A percentile compares a stretch with the other conserved stretches of the same genome.
Evolutionary conservation across 805 yeast species (phyloP).

Genomic region (Metschnikowia koreensis): DNA sequence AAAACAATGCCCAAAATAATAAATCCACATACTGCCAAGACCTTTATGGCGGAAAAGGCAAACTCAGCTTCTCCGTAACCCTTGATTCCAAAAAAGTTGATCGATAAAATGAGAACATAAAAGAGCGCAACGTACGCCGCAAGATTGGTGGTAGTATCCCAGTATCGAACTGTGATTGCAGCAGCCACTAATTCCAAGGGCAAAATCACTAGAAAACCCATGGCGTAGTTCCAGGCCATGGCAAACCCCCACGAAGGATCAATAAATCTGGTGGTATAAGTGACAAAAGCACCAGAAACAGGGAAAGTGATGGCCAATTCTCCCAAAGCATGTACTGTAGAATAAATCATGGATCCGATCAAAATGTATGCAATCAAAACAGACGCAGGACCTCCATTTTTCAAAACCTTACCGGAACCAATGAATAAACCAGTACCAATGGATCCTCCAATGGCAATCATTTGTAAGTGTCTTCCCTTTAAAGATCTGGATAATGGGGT

Average conservation of each 20-base stretch:
- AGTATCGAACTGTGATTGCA: conserved; percentile 51
- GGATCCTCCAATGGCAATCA: conserved; percentile 79
- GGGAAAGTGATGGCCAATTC: conserved; percentile 54
- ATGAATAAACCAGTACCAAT: conserved; percentile 84
- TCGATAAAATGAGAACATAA: conserved; percentile 44
- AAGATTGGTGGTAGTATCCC: conserved; percentile 51
- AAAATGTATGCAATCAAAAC: conserved; percentile 38
- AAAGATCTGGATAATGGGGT: conserved; percentile 56
- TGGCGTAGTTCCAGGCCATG: conserved; percentile 67
- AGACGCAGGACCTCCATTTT: conserved; percentile 71
- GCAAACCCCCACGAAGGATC: conserved; percentile 74
- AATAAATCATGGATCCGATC: conserved; percentile 31
- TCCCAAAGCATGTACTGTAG: conserved; percentile 45
- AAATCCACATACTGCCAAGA: conserved; percentile 57
- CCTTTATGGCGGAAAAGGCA: conserved; percentile 62
- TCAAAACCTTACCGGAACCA: conserved; percentile 62
- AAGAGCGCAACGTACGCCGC: conserved; percentile 58
- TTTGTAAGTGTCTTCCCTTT: conserved; percentile 56
- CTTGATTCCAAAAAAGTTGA: conserved; percentile 18
- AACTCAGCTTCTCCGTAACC: conserved; percentile 57
- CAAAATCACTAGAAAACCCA: conserved; percentile 52
- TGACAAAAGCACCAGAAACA: conserved; percentile 46
- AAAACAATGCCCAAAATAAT: conserved; percentile 54
- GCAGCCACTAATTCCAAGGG: conserved; percentile 69
- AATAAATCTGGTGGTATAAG: conserved; percentile 61